Evolutionary conservation across 345 rosid genomes (phyloP), one percentile per base, ranked within the genome.

Genomic region (Pugionium dolabratum): DNA sequence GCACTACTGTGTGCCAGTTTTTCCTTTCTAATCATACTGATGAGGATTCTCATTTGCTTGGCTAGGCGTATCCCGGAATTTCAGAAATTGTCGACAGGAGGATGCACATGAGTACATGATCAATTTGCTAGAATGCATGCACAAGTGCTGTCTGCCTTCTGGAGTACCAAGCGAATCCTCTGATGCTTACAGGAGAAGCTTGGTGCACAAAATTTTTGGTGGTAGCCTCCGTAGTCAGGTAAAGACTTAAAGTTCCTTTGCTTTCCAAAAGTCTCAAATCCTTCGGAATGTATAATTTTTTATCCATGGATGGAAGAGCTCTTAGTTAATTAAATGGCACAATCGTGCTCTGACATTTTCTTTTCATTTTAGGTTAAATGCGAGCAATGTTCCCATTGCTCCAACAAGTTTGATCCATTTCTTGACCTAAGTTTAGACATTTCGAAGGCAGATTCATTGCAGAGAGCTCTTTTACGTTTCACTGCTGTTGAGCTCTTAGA

Each of bases 41-140:
- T 27, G 46, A 47, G 34, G 62, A 40, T 64, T 74, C 86, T 77
- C 81, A 70, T 81, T 79, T 74, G 44, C 51, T 72, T 70, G 43
- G 33, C 60, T 77, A 94, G 99, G 97, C 84, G 83, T 90, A 72
- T 94, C 99, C 64, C 80, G 88, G 47, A 90, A 80, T 76, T 90
- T 94, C 68, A 79, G 91, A 66, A 90, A 72, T 55, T 78, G 83
- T 30, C 77, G 97, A 71, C 96, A 90, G 72, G 97, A 94, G 76
- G 99, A 94, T 79, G 99, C 99, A 3, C 99, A 94, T 37, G 99
- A 94, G 32, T 90, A 88, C 80, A 90, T 94, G 99, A 89, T 94
- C 67, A 90, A 81, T 79, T 73, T 94, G 74, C 82, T 94, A 52
- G 99, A 94, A 69, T 94, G 95, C 39, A 94, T 94, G 99, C 97